A percentile compares a stretch with the other conserved stretches of the same genome.
Conservation (phyloP, 2,329 filamentous ascomycete genomes). For the Trichoderma semiorbis region DNA sequence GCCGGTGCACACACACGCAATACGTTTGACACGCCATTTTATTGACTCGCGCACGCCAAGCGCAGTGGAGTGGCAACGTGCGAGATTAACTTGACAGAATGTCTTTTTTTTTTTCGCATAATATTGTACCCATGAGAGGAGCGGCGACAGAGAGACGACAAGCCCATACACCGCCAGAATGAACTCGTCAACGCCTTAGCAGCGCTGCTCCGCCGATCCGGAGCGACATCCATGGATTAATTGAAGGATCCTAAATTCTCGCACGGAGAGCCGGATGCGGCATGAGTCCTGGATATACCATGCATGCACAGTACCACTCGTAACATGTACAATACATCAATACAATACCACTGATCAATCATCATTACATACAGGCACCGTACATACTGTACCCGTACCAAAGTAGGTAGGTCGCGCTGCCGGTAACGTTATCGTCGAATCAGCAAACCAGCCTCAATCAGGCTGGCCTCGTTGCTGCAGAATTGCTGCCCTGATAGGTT, state of each 20-base stretch:
- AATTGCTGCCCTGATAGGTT: neutral
- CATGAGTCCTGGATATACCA: neutral
- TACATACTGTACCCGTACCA: neutral
- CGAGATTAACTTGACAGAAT: neutral
- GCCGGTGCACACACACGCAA: neutral
- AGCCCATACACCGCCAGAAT: neutral
- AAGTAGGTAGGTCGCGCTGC: neutral
- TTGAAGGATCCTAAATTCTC: neutral
- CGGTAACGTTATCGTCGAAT: neutral
- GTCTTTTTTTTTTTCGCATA: neutral
- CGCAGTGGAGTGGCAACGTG: constrained; percentile 5
- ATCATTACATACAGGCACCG: neutral
- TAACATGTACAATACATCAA: neutral
- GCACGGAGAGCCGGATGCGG: neutral
- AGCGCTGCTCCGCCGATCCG: neutral
- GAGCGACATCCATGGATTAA: neutral
- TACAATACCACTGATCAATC: neutral
- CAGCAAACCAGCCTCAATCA: neutral
- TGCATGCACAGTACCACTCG: neutral
- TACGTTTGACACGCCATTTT: neutral
- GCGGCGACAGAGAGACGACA: neutral
- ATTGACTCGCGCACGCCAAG: constrained; percentile 14
- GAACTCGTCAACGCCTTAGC: neutral
- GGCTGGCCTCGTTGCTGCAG: neutral
- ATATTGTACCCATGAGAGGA: neutral